Percentiles rank a stretch among this genome's conserved stretches.
Evolutionary conservation across 129 eudicot genomes (phyloP).

Genomic region (Kitagawia praeruptora): DNA sequence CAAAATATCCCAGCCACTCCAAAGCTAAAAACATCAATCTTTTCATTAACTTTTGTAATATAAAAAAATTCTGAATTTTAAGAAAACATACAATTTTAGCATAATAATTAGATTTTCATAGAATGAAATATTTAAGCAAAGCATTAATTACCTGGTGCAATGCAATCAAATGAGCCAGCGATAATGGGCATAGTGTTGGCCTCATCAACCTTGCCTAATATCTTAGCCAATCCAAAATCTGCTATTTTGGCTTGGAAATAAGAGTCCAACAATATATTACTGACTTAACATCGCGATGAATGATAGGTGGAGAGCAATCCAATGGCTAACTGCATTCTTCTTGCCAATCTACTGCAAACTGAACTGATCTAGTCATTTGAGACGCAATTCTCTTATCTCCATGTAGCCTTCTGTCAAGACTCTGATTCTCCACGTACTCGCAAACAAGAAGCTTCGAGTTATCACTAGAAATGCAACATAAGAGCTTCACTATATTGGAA

Average conservation of each 20-base stretch:
- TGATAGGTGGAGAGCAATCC: slow-evolving; percentile 20
- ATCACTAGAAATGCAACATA: slow-evolving; percentile 20
- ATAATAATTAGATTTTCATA: too few species aligned
- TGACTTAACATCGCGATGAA: slow-evolving; percentile 26
- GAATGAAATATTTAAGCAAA: neutral
- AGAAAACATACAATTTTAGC: neutral
- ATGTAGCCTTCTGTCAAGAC: slow-evolving; percentile 27
- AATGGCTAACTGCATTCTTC: slow-evolving; percentile 14
- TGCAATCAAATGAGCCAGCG: slow-evolving; percentile 25
- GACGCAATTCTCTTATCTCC: slow-evolving; percentile 5
- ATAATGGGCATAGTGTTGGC: slow-evolving; percentile 17
- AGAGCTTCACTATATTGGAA: slow-evolving; percentile 26
- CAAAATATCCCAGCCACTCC: too few species aligned
- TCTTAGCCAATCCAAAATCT: slow-evolving; percentile 21
- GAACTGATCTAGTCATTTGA: slow-evolving; percentile 2
- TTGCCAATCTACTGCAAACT: slow-evolving; percentile 10
- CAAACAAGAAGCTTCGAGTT: slow-evolving; percentile 25
- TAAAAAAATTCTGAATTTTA: slow-evolving; percentile 57
- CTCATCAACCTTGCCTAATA: slow-evolving; percentile 6
- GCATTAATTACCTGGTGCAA: slow-evolving; percentile 20
- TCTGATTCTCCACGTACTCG: slow-evolving; percentile 28
- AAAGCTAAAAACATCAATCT: slow-evolving; percentile 69
- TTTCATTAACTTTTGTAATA: slow-evolving; percentile 52
- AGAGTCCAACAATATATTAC: slow-evolving; percentile 17
- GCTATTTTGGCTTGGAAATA: slow-evolving; percentile 17